Evolutionary conservation across 2,329 filamentous ascomycete species (phyloP).

Genomic region (Drechslerella stenobrocha): DNA sequence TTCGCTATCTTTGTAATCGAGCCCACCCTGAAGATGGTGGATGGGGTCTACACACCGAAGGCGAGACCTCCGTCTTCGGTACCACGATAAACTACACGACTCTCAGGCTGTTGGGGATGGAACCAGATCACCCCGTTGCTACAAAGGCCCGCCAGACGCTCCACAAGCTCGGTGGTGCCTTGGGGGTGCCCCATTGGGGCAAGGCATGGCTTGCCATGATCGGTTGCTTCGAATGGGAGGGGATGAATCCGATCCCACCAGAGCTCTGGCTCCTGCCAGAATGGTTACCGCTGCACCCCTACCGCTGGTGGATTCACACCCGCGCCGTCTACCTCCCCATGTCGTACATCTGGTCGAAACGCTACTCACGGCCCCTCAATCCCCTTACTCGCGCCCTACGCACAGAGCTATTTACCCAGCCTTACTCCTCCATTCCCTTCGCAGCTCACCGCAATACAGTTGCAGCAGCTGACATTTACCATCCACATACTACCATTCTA

Average conservation of each 20-base stretch:
- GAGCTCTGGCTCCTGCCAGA: slow-evolving; percentile 89
- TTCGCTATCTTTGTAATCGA: slow-evolving; percentile 84
- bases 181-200: slow-evolving; percentile 87
- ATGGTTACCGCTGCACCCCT: slow-evolving; percentile 85
- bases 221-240: slow-evolving; percentile 82
- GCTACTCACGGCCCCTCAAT: slow-evolving; percentile 75
- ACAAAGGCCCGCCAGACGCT: slow-evolving; percentile 79
- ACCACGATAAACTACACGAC: slow-evolving; percentile 84
- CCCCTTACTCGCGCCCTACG: slow-evolving; percentile 72
- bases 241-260: slow-evolving; percentile 90
- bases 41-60: slow-evolving; percentile 95
- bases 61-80: slow-evolving; percentile 86
- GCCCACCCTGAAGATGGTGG: slow-evolving; percentile 88
- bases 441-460: slow-evolving; percentile 78
- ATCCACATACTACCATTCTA: slow-evolving; percentile 84
- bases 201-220: slow-evolving; percentile 92
- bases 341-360: slow-evolving; percentile 84
- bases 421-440: slow-evolving; percentile 79
- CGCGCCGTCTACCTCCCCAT: slow-evolving; percentile 94
- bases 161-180: slow-evolving; percentile 81
- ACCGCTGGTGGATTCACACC: slow-evolving; percentile 98
- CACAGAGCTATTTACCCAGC: slow-evolving; percentile 78
- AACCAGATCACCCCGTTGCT: slow-evolving; percentile 81
- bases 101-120: slow-evolving; percentile 78
- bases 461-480: slow-evolving; percentile 78